A percentile compares a stretch with the other conserved stretches of the same genome.
Conservation (phyloP, 2,329 filamentous ascomycete species). For the Exophiala bonariae region DNA sequence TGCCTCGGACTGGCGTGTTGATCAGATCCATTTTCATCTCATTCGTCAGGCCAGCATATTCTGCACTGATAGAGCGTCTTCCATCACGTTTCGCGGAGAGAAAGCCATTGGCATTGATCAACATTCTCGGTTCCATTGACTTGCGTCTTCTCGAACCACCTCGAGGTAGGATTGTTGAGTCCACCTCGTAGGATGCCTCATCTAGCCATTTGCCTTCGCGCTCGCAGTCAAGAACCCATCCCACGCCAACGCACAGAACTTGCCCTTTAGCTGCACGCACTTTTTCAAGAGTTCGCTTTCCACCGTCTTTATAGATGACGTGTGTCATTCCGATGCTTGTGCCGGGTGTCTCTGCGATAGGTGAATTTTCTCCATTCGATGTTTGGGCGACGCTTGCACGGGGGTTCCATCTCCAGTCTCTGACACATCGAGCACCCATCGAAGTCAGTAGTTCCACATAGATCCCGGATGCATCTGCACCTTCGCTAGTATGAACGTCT, state of each 20-base stretch:
- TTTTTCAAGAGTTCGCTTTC: slow-evolving; percentile 77
- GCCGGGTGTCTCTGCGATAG: slow-evolving; percentile 28
- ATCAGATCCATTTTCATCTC: slow-evolving; percentile 18
- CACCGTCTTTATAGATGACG: slow-evolving; percentile 86
- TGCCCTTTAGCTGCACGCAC: slow-evolving; percentile 70
- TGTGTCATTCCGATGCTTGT: slow-evolving; percentile 76
- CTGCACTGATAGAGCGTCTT: slow-evolving; percentile 8
- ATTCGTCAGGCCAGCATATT: slow-evolving; percentile 12
- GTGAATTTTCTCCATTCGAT: slow-evolving; percentile 31
- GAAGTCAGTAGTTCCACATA: slow-evolving; percentile 76
- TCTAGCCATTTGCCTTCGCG: slow-evolving; percentile 75
- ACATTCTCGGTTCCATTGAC: slow-evolving; percentile 74
- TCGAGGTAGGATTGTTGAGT: slow-evolving; percentile 66
- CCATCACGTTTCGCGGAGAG: slow-evolving; percentile 42
- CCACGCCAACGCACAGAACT: slow-evolving; percentile 82
- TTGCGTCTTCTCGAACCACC: slow-evolving; percentile 72
- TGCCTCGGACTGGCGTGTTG: slow-evolving; percentile 20
- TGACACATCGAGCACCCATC: slow-evolving; percentile 79
- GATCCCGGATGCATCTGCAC: slow-evolving; percentile 75
- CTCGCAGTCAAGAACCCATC: slow-evolving; percentile 85
- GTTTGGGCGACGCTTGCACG: slow-evolving; percentile 34
- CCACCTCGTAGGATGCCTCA: slow-evolving; percentile 68
- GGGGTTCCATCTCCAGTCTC: slow-evolving; percentile 75
- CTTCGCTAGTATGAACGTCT: slow-evolving; percentile 80
- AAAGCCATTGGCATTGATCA: slow-evolving; percentile 68